phyloP scores from a whole-genome alignment of 768 basidiomycete genomes.

The Sistotremastrum niveocremeum region DNA sequence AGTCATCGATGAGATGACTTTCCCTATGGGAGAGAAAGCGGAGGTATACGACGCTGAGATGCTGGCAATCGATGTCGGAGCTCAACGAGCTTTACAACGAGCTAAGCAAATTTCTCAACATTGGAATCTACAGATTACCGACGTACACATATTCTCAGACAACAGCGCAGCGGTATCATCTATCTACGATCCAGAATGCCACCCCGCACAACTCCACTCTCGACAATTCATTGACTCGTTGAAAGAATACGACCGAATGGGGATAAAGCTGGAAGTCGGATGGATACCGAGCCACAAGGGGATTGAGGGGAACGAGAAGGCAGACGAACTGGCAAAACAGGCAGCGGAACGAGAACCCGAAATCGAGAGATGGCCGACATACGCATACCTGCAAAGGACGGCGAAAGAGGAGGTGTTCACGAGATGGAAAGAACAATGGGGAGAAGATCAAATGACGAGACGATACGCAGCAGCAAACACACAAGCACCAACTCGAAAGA shows the following conservation, averaged over 20 bases:
- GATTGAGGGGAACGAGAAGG: conserved; percentile 15
- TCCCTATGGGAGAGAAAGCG: background rate
- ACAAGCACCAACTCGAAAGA: no score
- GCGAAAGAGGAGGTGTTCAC: no score
- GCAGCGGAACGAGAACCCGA: conserved; percentile 4
- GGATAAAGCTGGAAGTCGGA: background rate
- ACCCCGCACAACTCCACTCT: no score
- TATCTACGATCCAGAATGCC: background rate
- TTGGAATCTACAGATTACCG: no score
- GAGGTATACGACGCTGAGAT: conserved; percentile 9
- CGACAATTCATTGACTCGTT: no score
- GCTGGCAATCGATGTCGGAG: background rate
- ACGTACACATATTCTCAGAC: background rate
- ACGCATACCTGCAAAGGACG: no score
- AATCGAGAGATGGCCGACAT: no score
- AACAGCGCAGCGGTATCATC: background rate
- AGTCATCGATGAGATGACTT: background rate
- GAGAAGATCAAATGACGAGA: no score
- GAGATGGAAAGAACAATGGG: no score
- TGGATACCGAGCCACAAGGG: conserved; percentile 17
- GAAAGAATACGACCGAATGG: background rate
- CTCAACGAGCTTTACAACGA: background rate
- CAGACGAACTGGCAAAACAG: conserved; percentile 12
- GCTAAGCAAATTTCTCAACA: background rate
- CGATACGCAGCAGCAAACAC: no score